Conservation (phyloP, 1,284 basidiomycete genomes). For the Leccinum subspadiceum region DNA sequence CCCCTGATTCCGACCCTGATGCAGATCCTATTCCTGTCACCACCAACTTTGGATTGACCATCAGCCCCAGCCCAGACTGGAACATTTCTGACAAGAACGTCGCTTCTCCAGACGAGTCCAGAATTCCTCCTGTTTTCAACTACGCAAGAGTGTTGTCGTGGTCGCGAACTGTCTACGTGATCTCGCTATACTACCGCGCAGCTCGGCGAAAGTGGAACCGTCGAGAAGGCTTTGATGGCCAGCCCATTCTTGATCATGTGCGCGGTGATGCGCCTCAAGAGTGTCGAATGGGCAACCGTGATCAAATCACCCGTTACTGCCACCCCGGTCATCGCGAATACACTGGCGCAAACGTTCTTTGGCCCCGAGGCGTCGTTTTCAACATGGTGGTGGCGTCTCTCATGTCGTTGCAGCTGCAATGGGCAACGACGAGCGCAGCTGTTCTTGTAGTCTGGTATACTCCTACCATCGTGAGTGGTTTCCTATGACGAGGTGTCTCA, state of each 20-base stretch:
- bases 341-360: slow-evolving; percentile 12
- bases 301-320: slow-evolving; percentile 31
- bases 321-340: slow-evolving; percentile 4
- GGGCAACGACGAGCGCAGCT: slow-evolving; percentile 39
- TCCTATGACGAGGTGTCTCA: background rate
- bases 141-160: slow-evolving; percentile 31
- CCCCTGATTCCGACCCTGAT: background rate
- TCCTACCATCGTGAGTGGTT: slow-evolving; percentile 33
- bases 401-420: slow-evolving; percentile 37
- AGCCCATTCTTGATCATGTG: background rate
- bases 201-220: slow-evolving; percentile 15
- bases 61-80: slow-evolving; percentile 13
- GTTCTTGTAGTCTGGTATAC: slow-evolving; percentile 38
- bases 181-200: slow-evolving; percentile 22
- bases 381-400: slow-evolving; percentile 37
- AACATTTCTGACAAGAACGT: background rate
- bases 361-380: slow-evolving; percentile 29
- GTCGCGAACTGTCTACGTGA: slow-evolving; percentile 22
- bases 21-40: slow-evolving; percentile 1
- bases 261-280: background rate
- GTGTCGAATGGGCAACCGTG: slow-evolving; percentile 26
- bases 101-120: slow-evolving; percentile 20
- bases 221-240: slow-evolving; percentile 6
- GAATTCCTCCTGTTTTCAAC: slow-evolving; percentile 32
- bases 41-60: slow-evolving; percentile 23